phyloP scores from a whole-genome alignment of 2,329 filamentous ascomycete genomes.

The Tolypocladium tropicale region DNA sequence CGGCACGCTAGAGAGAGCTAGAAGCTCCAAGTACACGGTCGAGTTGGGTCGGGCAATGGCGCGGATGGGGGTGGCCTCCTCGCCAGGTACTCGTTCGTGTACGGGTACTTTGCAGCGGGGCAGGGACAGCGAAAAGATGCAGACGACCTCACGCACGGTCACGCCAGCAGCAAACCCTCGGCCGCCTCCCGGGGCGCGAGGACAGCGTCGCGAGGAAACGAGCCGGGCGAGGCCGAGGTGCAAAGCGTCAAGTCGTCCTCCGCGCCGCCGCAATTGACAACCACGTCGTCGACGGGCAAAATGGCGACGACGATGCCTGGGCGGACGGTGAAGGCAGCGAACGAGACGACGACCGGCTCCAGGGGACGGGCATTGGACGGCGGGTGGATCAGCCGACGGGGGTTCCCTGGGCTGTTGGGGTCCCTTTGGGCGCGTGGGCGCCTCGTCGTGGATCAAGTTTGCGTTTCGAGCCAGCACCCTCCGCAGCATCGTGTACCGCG shows the following conservation, averaged over 20 bases:
- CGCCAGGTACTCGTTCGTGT: too few relatives aligned
- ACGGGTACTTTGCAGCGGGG: background rate
- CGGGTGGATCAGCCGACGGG: background rate
- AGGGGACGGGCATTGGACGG: background rate
- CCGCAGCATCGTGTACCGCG: background rate
- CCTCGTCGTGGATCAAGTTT: conserved; percentile 2
- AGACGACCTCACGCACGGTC: background rate
- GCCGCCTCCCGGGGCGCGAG: background rate
- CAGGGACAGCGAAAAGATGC: background rate
- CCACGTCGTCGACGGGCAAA: too few relatives aligned
- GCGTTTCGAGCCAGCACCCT: background rate
- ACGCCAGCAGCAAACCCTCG: background rate
- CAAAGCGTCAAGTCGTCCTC: too few relatives aligned
- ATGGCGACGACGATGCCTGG: too few relatives aligned
- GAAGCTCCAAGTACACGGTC: background rate
- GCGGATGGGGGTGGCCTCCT: background rate
- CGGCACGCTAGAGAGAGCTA: background rate
- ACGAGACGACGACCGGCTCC: background rate
- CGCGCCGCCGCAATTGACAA: too few relatives aligned
- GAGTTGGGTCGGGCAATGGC: background rate
- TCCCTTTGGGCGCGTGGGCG: background rate
- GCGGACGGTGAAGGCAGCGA: background rate
- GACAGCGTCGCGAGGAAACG: background rate
- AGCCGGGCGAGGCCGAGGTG: too few relatives aligned
- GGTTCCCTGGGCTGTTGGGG: background rate